These are phyloP conservation scores for Aspergillus ochraceoroseus DNA, from an alignment of 2,329 filamentous ascomycete genomes.

Conservation along the genomic window DNA sequence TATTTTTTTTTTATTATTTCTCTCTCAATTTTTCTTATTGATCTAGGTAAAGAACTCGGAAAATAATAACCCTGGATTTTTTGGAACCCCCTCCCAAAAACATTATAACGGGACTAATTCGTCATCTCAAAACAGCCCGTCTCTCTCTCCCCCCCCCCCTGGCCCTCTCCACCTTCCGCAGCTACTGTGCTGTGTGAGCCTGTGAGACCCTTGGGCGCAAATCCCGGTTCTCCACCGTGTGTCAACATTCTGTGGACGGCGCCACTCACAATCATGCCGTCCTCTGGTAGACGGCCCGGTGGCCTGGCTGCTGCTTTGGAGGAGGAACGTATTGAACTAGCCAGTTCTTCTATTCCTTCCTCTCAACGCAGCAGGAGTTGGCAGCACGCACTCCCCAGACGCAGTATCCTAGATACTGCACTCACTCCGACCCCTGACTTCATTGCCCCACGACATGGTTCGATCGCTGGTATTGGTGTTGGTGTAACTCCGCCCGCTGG, in stretches of 20 bases:
- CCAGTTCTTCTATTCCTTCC: conserved; percentile 44
- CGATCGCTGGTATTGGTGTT: conserved; percentile 38
- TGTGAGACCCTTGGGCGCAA: conserved; percentile 3
- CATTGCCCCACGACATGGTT: conserved; percentile 33
- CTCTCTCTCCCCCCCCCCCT: background rate
- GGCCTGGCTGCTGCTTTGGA: conserved; percentile 67
- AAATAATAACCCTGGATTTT: too few relatives aligned
- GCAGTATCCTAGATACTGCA: conserved; percentile 62
- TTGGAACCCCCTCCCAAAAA: too few relatives aligned
- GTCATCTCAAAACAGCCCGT: too few relatives aligned
- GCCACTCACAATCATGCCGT: conserved; percentile 26
- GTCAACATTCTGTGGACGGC: conserved; percentile 28
- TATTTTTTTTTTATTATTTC: too few relatives aligned
- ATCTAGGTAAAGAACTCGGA: too few relatives aligned
- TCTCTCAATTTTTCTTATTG: too few relatives aligned
- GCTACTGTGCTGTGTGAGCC: conserved; percentile 18
- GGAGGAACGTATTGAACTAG: conserved; percentile 68
- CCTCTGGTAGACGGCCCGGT: conserved; percentile 25
- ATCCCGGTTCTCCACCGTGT: conserved; percentile 24
- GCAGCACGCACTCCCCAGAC: conserved; percentile 53
- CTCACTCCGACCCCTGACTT: conserved; percentile 50
- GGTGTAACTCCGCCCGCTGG: conserved; percentile 32
- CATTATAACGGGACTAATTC: conserved; percentile 3
- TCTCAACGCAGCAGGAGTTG: conserved; percentile 40
- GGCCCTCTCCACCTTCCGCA: conserved; percentile 15